These are phyloP conservation scores for Quercus lobata DNA, from an alignment of 331 rosid genomes.

Conservation along the genomic window DNA sequence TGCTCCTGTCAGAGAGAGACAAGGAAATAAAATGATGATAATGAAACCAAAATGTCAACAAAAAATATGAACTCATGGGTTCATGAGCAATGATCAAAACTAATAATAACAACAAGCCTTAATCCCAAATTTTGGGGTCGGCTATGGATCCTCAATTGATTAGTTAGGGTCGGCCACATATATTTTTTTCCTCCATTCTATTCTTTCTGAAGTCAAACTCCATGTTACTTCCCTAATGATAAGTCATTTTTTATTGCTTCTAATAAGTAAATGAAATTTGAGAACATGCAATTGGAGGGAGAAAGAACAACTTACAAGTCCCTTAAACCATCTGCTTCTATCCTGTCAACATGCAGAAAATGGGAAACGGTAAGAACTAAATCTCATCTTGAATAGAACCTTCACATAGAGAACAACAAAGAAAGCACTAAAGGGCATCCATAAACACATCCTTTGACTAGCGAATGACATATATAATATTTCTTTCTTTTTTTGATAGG, in stretches of 20 bases:
- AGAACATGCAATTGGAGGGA: conserved; percentile 5
- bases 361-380: conserved; percentile 32
- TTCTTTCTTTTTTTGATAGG: too few relatives aligned
- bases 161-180: too few relatives aligned
- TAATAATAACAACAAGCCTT: background rate
- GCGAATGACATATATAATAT: background rate
- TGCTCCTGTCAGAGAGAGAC: background rate
- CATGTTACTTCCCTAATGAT: too few relatives aligned
- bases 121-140: too few relatives aligned
- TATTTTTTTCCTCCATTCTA: too few relatives aligned
- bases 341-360: conserved; percentile 59
- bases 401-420: conserved; percentile 3
- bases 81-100: conserved; percentile 13
- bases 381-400: background rate
- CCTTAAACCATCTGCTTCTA: conserved; percentile 72
- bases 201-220: too few relatives aligned
- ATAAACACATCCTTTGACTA: conserved; percentile 2
- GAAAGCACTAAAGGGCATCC: background rate
- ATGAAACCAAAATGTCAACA: background rate
- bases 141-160: too few relatives aligned
- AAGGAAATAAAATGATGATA: background rate
- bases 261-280: background rate
- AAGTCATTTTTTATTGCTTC: too few relatives aligned
- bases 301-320: conserved; percentile 59
- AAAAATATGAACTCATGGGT: conserved; percentile 4